A percentile compares a stretch with the other conserved stretches of the same genome.
Conservation (phyloP, 306 rosid species). For the Trifolium dubium region DNA sequence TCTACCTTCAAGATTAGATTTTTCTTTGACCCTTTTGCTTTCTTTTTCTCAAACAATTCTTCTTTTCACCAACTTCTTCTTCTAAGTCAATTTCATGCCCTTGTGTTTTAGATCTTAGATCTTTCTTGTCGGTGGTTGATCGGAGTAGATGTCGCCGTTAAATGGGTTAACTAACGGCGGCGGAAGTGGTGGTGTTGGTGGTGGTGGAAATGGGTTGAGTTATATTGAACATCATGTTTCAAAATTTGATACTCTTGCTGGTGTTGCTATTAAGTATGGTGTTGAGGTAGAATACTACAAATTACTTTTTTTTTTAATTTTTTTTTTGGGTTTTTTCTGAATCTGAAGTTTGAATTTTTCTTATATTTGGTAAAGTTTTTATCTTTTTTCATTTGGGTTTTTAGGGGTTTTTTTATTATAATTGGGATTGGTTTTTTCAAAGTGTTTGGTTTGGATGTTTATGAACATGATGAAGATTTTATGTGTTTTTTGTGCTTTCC, state of each 20-base stretch:
- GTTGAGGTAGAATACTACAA: conserved; percentile 64
- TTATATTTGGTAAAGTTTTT: conserved; percentile 21
- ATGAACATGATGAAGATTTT: conserved; percentile 20
- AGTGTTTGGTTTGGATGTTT: conserved; percentile 25
- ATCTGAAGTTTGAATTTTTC: conserved; percentile 24
- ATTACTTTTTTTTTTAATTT: neutral
- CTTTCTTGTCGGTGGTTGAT: conserved; percentile 51
- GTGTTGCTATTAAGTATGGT: conserved; percentile 90
- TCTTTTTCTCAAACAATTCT: neutral
- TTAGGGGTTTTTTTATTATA: neutral
- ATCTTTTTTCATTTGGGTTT: conserved; percentile 19
- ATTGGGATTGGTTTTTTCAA: neutral
- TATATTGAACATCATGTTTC: conserved; percentile 77
- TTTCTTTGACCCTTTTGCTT: conserved; percentile 52
- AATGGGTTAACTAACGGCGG: conserved; percentile 56
- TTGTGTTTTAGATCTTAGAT: conserved; percentile 50
- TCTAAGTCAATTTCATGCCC: conserved; percentile 24
- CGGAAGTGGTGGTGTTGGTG: conserved; percentile 29
- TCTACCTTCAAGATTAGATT: conserved; percentile 43
- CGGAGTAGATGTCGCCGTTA: conserved; percentile 72
- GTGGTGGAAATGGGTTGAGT: conserved; percentile 51
- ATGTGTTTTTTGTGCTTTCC: conserved; percentile 9
- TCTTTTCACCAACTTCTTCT: conserved; percentile 22
- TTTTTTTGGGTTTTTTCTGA: neutral
- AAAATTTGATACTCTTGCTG: conserved; percentile 84